Base-by-base conservation (phyloP, 208 protist genomes). In the Trypanosomatidae sp. region DNA sequence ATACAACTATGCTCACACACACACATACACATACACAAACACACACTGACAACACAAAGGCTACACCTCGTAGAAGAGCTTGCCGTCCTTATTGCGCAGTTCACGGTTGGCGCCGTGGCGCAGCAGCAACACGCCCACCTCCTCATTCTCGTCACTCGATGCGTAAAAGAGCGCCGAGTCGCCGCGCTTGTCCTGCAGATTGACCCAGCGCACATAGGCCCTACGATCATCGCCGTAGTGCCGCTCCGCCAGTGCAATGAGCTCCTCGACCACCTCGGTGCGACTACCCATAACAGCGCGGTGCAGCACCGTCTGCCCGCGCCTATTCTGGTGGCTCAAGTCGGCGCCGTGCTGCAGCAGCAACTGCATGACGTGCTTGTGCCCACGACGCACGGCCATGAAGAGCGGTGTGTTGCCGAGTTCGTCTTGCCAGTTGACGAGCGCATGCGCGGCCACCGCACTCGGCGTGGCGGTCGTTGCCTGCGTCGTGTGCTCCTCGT, bases 151-250 rank as follows among this genome's bases (percentile, higher is more conserved):
- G 26, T 95, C 87, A 70, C 77, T 75, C 4, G 83, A 88, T 1
- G 87, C 87, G 53, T 95, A 95, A 62, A 92, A 90, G 16, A 95
- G 58, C 5, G 83, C 79, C 3, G 83, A 88, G 48, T 95, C 75
- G 10, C 87, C 87, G 27, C 62, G 68, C 10, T 48, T 52, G 60
- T 95, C 83, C 35, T 86, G 83, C 20, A 83, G 23, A 52, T 95
- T 75, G 48, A 95, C 67, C 61, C 73, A 90, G n/a, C 56, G 62
- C 21, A 63, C 67, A 41, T 86, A 77, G 5, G 50, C 56, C 13
- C 40, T 54, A 43, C 56, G 66, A 19, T 45, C 44, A 1, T 27
- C 43, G 11, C 44, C 59, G 37, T 75, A 48, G 18, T 24, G 43
- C 50, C 61, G 66, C 56, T 77, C 53, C 49, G 78, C 88, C 24